Evolutionary conservation across 176 grass and related monocot genomes (phyloP).

Genomic region (Eleusine indica): DNA sequence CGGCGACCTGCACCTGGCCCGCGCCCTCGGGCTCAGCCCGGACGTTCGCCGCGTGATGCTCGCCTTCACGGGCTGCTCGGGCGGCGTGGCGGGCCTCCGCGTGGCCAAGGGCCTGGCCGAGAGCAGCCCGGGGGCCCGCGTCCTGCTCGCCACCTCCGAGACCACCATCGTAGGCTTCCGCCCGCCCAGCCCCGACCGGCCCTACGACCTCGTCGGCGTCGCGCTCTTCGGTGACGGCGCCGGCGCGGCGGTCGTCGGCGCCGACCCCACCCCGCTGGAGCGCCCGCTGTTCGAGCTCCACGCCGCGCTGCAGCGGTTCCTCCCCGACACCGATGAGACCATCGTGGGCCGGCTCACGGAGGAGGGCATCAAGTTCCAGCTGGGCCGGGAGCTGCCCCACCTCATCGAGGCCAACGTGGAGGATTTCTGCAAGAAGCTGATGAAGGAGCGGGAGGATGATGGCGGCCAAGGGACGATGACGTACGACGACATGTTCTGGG

Average conservation of each 20-base stretch:
- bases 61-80: conserved; percentile 71
- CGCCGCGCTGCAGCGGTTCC: conserved; percentile 55
- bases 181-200: conserved; percentile 64
- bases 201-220: conserved; percentile 83
- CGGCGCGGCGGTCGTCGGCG: conserved; percentile 57
- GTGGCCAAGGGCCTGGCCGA: conserved; percentile 81
- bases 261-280: conserved; percentile 42
- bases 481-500: conserved; percentile 80
- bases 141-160: conserved; percentile 80
- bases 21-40: conserved; percentile 57
- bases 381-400: conserved; percentile 73
- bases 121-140: conserved; percentile 51
- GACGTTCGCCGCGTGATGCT: conserved; percentile 83
- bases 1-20: conserved; percentile 77
- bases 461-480: background rate
- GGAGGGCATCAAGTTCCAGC: conserved; percentile 83
- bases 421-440: conserved; percentile 70
- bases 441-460: conserved; percentile 41
- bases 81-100: conserved; percentile 76
- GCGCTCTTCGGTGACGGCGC: conserved; percentile 88
- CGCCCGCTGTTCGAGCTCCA: conserved; percentile 69
- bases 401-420: conserved; percentile 76
- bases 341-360: conserved; percentile 78
- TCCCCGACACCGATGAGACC: conserved; percentile 67
- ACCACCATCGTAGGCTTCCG: conserved; percentile 77